Conservation (phyloP, 208 protist genomes). For the Crithidia fasciculata region DNA sequence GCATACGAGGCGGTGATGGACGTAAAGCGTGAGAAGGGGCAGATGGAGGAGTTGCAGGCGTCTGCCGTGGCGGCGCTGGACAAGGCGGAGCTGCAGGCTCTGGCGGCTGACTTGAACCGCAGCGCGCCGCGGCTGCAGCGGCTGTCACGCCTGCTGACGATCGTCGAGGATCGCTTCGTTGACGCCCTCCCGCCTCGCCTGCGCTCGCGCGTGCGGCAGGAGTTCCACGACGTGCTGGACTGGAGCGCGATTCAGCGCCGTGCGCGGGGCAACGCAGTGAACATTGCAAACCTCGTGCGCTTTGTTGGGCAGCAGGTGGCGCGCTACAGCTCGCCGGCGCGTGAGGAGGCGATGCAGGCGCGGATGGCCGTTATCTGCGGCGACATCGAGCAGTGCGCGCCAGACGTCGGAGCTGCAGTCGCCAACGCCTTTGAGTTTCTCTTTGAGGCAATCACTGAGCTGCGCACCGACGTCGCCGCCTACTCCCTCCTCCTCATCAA, state of each 20-base stretch:
- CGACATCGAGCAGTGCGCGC: constrained; percentile 49
- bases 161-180: constrained; percentile 64
- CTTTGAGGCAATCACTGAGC: constrained; percentile 57
- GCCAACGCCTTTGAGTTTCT: constrained; percentile 72
- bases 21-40: constrained; percentile 31
- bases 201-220: constrained; percentile 57
- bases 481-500: constrained; percentile 73
- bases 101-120: constrained; percentile 63
- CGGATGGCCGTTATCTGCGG: constrained; percentile 41
- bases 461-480: constrained; percentile 69
- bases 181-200: constrained; percentile 72
- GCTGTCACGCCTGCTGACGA: constrained; percentile 54
- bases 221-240: constrained; percentile 81
- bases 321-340: constrained; percentile 65
- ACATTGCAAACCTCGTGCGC: constrained; percentile 61
- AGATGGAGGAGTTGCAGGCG: constrained; percentile 28
- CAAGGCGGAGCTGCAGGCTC: constrained; percentile 52
- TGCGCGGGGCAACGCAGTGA: constrained; percentile 38
- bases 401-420: constrained; percentile 69
- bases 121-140: constrained; percentile 45
- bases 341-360: constrained; percentile 46
- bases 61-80: constrained; percentile 36
- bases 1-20: constrained; percentile 74
- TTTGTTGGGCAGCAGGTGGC: constrained; percentile 74
- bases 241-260: constrained; percentile 65